These are phyloP conservation scores for Coprinellus micaceus DNA, from an alignment of 768 basidiomycete genomes.

Conservation along the genomic window DNA sequence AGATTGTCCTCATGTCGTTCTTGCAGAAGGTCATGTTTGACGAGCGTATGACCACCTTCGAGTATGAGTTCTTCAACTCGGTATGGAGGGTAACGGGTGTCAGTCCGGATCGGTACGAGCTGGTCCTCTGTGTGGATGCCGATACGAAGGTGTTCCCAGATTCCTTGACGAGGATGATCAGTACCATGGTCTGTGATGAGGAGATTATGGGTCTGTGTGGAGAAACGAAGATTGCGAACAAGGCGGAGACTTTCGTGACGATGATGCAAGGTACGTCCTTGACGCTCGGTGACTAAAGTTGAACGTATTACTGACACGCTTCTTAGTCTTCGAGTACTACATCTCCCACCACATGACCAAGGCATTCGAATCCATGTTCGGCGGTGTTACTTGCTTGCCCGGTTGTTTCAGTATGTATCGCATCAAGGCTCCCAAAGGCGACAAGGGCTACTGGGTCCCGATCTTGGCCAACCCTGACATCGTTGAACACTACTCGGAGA, in stretches of 20 bases:
- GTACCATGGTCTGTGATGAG: constrained; percentile 93
- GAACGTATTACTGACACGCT: constrained; percentile 12
- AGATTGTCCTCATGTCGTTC: constrained; percentile 97
- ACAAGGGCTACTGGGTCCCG: constrained; percentile 95
- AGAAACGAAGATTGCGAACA: constrained; percentile 99
- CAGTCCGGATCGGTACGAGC: constrained; percentile 92
- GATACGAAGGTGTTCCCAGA: constrained; percentile 99
- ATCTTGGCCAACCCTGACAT: constrained; percentile 98
- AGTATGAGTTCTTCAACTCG: constrained; percentile 99
- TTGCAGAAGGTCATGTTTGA: constrained; percentile 99
- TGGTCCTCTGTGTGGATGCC: constrained; percentile 94
- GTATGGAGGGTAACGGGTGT: constrained; percentile 95
- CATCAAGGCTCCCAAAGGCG: constrained; percentile 98
- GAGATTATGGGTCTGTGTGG: constrained; percentile 99
- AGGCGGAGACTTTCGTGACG: constrained; percentile 96
- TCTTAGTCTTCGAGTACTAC: constrained; percentile 96
- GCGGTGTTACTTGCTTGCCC: constrained; percentile 98
- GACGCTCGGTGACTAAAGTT: not conserved
- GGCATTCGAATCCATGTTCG: constrained; percentile 99
- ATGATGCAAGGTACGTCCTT: constrained; percentile 97
- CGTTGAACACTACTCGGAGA: constrained; percentile 98
- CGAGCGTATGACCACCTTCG: constrained; percentile 99
- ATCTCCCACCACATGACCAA: constrained; percentile 99
- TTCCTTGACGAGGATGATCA: constrained; percentile 91
- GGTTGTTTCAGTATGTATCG: constrained; percentile 99